Percentiles rank a stretch among this genome's conserved stretches.
Evolutionary conservation across 768 basidiomycete genomes (phyloP).

Genomic region (Lactifluus subvellereus): DNA sequence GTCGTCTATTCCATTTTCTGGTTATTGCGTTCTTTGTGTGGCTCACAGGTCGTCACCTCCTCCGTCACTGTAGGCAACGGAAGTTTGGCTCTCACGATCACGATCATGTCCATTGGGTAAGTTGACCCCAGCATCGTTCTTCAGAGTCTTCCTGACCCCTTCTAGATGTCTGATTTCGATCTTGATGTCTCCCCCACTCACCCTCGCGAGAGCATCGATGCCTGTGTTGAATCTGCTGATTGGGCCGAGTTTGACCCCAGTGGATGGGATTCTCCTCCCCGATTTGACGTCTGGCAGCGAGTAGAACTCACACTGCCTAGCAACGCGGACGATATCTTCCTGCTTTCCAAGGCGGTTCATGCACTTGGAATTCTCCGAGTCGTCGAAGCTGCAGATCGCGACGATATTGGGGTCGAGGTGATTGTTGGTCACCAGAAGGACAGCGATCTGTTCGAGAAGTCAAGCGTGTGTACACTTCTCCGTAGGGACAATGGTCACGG

Average conservation of each 20-base stretch:
- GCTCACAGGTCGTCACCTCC: not conserved
- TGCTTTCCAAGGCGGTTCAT: not conserved
- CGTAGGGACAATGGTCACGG: slow-evolving; percentile 9
- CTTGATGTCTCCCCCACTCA: not conserved
- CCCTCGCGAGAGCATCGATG: slow-evolving; percentile 2
- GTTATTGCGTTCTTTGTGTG: not conserved
- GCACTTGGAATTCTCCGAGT: not conserved
- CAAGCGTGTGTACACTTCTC: slow-evolving; percentile 4
- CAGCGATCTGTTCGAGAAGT: not conserved
- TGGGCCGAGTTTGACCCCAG: not conserved
- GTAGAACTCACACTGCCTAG: slow-evolving; percentile 11
- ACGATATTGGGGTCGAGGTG: slow-evolving; percentile 20
- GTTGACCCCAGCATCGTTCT: not conserved
- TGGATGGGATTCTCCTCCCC: not conserved
- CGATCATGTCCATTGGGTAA: not conserved
- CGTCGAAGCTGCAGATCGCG: slow-evolving; percentile 1
- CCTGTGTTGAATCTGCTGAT: slow-evolving; percentile 3
- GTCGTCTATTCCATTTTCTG: slow-evolving; percentile 8
- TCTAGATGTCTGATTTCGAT: not conserved
- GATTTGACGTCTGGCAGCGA: slow-evolving; percentile 1
- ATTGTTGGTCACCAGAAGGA: not conserved
- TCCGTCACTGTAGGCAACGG: not conserved
- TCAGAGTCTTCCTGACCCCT: not conserved
- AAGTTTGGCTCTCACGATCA: not conserved
- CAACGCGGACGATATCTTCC: slow-evolving; percentile 8